These are phyloP conservation scores for Cladosporium cucumerinum DNA, from an alignment of 2,329 filamentous ascomycete genomes.

Conservation along the genomic window DNA sequence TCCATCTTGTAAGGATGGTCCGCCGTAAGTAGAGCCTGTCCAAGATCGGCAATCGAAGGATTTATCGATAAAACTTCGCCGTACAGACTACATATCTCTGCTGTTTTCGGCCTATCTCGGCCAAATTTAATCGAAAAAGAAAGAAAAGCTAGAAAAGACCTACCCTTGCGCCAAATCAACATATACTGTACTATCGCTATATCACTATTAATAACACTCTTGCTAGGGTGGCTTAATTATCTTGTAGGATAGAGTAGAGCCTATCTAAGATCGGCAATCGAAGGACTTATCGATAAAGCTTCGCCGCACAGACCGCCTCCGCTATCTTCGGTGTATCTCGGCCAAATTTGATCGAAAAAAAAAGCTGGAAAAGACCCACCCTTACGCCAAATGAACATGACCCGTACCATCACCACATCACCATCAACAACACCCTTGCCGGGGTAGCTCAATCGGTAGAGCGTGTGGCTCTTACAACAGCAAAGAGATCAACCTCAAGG, in stretches of 20 bases:
- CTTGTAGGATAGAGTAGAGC: too few relatives aligned
- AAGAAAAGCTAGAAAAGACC: neutral
- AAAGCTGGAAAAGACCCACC: neutral
- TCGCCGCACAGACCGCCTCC: neutral
- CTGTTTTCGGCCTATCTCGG: neutral
- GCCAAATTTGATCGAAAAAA: neutral
- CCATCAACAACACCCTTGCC: neutral
- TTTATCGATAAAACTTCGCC: neutral
- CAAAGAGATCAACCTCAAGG: neutral
- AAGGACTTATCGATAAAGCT: neutral
- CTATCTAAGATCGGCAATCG: too few relatives aligned
- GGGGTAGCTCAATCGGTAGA: neutral
- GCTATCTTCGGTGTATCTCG: neutral
- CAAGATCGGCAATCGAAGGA: neutral
- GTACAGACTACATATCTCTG: neutral
- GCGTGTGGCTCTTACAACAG: neutral
- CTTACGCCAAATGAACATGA: fast-evolving
- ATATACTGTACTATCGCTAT: neutral
- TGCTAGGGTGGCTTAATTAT: neutral
- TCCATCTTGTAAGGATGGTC: too few relatives aligned
- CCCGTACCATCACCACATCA: neutral
- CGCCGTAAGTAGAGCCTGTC: neutral
- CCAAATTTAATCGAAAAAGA: neutral
- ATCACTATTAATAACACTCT: neutral
- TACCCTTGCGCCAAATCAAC: fast-evolving